Percentiles rank a stretch among this genome's conserved stretches.
Conservation (phyloP, 176 grass and related monocot species). For the Paspalum vaginatum region DNA sequence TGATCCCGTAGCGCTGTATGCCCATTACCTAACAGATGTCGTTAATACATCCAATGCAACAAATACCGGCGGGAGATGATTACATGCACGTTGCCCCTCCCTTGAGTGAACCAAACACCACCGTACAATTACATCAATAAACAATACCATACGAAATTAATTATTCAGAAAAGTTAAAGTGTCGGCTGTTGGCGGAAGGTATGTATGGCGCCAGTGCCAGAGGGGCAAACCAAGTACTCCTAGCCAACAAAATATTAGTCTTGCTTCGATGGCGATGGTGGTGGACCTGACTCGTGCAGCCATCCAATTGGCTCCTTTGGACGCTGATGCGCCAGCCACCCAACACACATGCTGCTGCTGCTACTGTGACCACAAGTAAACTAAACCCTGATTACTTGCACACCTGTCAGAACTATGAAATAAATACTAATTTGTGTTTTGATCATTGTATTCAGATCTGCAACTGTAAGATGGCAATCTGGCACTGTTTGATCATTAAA, state of each 20-base stretch:
- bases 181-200: conserved; percentile 26
- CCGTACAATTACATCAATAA: not conserved
- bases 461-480: not conserved
- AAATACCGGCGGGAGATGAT: too few relatives aligned
- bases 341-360: conserved; percentile 15
- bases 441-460: not conserved
- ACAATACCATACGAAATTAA: not conserved
- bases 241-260: not conserved
- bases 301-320: not conserved
- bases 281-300: not conserved
- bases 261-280: not conserved
- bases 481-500: conserved; percentile 26
- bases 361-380: not conserved
- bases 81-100: too few relatives aligned
- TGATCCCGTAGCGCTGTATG: too few relatives aligned
- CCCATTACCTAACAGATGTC: too few relatives aligned
- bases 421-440: not conserved
- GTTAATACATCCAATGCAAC: too few relatives aligned
- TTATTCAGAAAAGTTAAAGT: conserved; percentile 4
- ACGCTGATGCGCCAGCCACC: conserved; percentile 34
- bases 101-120: too few relatives aligned
- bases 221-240: not conserved
- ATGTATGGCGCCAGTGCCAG: not conserved
- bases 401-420: conserved; percentile 4
- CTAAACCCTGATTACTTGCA: not conserved